These are phyloP conservation scores for Penicillium sp. DNA, from an alignment of 2,329 filamentous ascomycete genomes.

Conservation along the genomic window DNA sequence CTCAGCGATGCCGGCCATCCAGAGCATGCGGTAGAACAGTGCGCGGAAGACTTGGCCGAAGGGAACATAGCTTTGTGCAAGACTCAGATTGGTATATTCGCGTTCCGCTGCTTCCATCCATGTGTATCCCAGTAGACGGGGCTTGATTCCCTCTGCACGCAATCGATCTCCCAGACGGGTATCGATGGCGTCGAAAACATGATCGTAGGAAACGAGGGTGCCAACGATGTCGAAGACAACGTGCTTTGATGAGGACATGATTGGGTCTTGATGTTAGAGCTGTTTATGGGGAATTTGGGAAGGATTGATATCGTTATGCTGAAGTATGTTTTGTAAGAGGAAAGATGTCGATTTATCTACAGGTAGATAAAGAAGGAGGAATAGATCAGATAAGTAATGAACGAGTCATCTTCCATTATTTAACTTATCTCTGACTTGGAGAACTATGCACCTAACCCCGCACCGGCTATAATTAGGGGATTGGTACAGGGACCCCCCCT, in stretches of 20 bases:
- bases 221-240: slow-evolving; percentile 37
- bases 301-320: neutral
- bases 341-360: neutral
- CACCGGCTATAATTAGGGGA: neutral
- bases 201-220: slow-evolving; percentile 44
- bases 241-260: slow-evolving; percentile 20
- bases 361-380: neutral
- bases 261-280: neutral
- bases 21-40: slow-evolving; percentile 47
- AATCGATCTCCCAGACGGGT: slow-evolving; percentile 40
- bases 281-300: neutral
- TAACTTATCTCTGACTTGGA: neutral
- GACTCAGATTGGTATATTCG: slow-evolving; percentile 47
- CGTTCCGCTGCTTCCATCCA: slow-evolving; percentile 46
- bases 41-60: slow-evolving; percentile 40
- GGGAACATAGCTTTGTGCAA: slow-evolving; percentile 39
- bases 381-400: neutral
- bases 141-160: slow-evolving; percentile 32
- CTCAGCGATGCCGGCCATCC: slow-evolving; percentile 39
- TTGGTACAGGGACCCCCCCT: too few species aligned
- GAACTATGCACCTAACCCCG: slow-evolving; percentile 1
- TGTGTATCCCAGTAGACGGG: slow-evolving; percentile 40
- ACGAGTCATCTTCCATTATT: neutral
- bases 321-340: neutral
- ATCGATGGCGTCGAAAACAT: slow-evolving; percentile 40